phyloP scores from a whole-genome alignment of 164 flowering plant genomes.

The Malania oleifera region DNA sequence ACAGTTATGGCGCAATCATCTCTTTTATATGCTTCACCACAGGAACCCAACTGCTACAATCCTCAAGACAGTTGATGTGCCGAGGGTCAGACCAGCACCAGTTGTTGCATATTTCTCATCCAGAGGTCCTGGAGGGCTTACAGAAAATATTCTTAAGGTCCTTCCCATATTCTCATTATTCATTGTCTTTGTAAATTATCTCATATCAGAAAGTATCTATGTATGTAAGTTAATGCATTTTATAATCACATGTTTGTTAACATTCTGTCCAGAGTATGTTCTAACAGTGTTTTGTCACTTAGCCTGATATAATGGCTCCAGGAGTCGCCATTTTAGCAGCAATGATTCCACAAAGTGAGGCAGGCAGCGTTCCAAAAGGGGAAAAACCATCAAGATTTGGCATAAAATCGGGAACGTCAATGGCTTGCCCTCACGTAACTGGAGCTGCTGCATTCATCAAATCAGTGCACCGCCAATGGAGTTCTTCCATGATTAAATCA shows the following conservation, averaged over 20 bases:
- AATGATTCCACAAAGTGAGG: slow-evolving; percentile 30
- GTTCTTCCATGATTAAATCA: slow-evolving; percentile 71
- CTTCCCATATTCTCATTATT: neutral
- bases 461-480: slow-evolving; percentile 53
- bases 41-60: slow-evolving; percentile 74
- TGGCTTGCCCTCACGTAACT: slow-evolving; percentile 89
- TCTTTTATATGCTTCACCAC: neutral
- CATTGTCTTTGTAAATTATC: neutral
- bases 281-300: slow-evolving; percentile 4
- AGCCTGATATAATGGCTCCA: slow-evolving; percentile 79
- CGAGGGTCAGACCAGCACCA: slow-evolving; percentile 55
- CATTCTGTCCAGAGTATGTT: neutral
- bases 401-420: slow-evolving; percentile 78
- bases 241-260: too few relatives aligned
- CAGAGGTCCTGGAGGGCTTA: slow-evolving; percentile 66
- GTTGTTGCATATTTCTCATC: slow-evolving; percentile 75
- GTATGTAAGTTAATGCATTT: neutral
- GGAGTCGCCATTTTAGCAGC: slow-evolving; percentile 76
- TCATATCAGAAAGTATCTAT: neutral
- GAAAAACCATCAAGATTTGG: slow-evolving; percentile 36
- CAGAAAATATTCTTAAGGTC: slow-evolving; percentile 82
- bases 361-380: slow-evolving; percentile 29
- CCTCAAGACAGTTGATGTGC: slow-evolving; percentile 41
- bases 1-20: too few relatives aligned
- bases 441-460: slow-evolving; percentile 70